phyloP scores from a whole-genome alignment of 305 asterid species.

The Ilex paraguariensis region DNA sequence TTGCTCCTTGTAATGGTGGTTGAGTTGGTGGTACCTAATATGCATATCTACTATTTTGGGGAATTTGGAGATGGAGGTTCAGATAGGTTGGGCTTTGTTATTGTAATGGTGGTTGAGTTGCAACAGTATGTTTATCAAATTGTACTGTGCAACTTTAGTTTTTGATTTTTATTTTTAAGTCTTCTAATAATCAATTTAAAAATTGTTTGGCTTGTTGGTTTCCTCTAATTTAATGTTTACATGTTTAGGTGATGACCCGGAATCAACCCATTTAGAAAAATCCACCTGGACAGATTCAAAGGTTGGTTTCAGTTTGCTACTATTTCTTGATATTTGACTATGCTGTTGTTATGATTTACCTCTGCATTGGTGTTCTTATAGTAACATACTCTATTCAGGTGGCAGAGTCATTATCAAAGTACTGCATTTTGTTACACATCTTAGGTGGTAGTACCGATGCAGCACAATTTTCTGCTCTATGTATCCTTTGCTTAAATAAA shows the following conservation, averaged over 20 bases:
- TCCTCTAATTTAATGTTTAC: conserved; percentile 4
- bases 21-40: too few relatives aligned
- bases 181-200: too few relatives aligned
- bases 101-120: too few relatives aligned
- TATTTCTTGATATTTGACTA: neutral
- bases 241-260: conserved; percentile 55
- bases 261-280: conserved; percentile 52
- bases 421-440: conserved; percentile 80
- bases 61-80: too few relatives aligned
- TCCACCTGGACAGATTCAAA: conserved; percentile 67
- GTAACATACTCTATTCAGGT: conserved; percentile 48
- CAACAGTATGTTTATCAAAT: too few relatives aligned
- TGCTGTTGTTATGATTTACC: neutral
- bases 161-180: too few relatives aligned
- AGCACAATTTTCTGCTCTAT: conserved; percentile 68
- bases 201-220: neutral
- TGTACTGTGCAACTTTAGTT: too few relatives aligned
- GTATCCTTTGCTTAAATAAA: conserved; percentile 48
- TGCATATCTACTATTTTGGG: too few relatives aligned
- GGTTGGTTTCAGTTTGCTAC: conserved; percentile 29
- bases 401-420: conserved; percentile 59
- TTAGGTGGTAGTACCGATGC: conserved; percentile 78
- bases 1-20: too few relatives aligned
- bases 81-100: too few relatives aligned
- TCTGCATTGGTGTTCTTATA: conserved; percentile 18